Evolutionary conservation across 2,329 filamentous ascomycete genomes (phyloP).

Genomic region (Fonsecaea multimorphosa): DNA sequence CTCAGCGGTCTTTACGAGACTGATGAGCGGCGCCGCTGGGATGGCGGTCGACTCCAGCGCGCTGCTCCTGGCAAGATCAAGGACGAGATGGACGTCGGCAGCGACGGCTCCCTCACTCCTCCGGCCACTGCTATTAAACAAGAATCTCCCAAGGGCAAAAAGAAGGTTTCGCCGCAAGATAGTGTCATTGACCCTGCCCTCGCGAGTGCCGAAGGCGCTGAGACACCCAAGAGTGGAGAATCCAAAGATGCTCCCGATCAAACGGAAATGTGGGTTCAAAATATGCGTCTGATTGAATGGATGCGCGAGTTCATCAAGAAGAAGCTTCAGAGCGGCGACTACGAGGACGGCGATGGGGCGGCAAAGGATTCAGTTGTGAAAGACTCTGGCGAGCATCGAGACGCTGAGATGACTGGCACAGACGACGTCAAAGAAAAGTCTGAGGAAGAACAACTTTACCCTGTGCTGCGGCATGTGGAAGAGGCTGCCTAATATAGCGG

Average conservation of each 20-base stretch:
- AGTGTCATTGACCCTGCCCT: constrained; percentile 40
- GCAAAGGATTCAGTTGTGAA: constrained; percentile 31
- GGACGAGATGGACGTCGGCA: constrained; percentile 48
- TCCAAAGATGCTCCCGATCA: constrained; percentile 43
- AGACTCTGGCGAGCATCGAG: constrained; percentile 44
- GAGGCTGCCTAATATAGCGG: constrained; percentile 23
- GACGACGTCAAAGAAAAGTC: constrained; percentile 38
- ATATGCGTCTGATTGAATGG: constrained; percentile 67
- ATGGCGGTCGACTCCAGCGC: constrained; percentile 65
- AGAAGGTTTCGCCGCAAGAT: constrained; percentile 31
- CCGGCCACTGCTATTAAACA: constrained; percentile 37
- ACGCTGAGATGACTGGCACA: constrained; percentile 54
- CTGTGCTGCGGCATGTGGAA: constrained; percentile 38
- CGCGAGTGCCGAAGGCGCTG: constrained; percentile 27
- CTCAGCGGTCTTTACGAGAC: constrained; percentile 65
- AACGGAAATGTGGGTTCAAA: constrained; percentile 63
- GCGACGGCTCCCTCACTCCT: constrained; percentile 39
- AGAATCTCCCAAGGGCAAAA: constrained; percentile 33
- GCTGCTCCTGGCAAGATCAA: constrained; percentile 52
- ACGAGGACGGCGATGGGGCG: constrained; percentile 39
- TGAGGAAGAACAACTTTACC: constrained; percentile 40
- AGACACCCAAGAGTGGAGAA: constrained; percentile 37
- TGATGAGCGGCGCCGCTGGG: constrained; percentile 66
- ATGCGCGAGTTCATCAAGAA: constrained; percentile 64
- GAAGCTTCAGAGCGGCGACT: constrained; percentile 61